Evolutionary conservation across 1,139 yeast genomes (phyloP).

Genomic region (Kodamaea fungicola): DNA sequence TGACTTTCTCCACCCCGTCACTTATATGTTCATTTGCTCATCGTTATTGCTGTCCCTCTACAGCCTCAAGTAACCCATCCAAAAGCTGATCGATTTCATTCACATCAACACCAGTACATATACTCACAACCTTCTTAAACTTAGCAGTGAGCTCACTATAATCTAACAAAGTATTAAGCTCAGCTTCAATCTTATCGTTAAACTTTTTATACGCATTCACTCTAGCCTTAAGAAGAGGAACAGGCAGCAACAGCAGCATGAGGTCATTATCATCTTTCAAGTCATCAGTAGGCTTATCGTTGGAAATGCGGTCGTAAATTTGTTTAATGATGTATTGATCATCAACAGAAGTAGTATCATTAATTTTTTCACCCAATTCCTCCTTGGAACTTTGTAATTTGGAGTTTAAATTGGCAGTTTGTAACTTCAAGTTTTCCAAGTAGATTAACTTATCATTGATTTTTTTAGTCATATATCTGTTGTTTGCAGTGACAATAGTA

Average conservation of each 20-base stretch:
- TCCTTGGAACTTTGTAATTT: conserved; percentile 28
- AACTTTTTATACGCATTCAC: conserved; percentile 64
- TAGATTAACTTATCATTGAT: conserved; percentile 35
- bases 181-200: conserved; percentile 41
- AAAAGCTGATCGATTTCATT: conserved; percentile 76
- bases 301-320: conserved; percentile 48
- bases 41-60: conserved; percentile 53
- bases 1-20: too few species aligned
- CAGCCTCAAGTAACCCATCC: conserved; percentile 85
- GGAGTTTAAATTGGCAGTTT: conserved; percentile 41
- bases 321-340: conserved; percentile 65
- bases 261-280: conserved; percentile 23
- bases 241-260: conserved; percentile 51
- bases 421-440: conserved; percentile 42
- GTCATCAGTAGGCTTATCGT: conserved; percentile 29
- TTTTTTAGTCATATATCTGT: conserved; percentile 36
- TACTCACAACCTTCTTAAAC: conserved; percentile 83
- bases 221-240: conserved; percentile 66
- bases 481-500: conserved; percentile 44
- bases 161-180: conserved; percentile 44
- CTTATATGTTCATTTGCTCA: too few species aligned
- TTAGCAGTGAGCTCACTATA: conserved; percentile 72
- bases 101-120: conserved; percentile 81
- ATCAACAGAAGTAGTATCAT: conserved; percentile 13
- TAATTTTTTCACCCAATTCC: conserved; percentile 14